A percentile compares a stretch with the other conserved stretches of the same genome.
Evolutionary conservation across 2,329 filamentous ascomycete genomes (phyloP).

Genomic region (Xylariomycetidae sp.): DNA sequence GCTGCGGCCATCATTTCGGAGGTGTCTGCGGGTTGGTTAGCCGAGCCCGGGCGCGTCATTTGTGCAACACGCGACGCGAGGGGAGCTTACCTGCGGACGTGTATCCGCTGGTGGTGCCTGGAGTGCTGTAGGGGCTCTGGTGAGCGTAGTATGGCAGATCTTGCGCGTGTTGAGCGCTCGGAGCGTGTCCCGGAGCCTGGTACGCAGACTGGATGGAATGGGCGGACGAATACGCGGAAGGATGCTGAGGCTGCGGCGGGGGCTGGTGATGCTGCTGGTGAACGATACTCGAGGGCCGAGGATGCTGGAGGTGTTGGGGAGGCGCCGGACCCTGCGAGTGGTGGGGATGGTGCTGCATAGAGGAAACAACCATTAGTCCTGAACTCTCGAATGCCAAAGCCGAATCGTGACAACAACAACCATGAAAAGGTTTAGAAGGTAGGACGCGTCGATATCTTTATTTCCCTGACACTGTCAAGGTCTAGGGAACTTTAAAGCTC

Average conservation of each 20-base stretch:
- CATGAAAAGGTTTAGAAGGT: conserved; percentile 34
- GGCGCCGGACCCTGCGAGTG: conserved; percentile 65
- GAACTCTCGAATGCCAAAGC: conserved; percentile 22
- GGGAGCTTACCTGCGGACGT: conserved; percentile 70
- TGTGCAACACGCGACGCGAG: conserved; percentile 5
- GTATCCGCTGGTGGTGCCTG: conserved; percentile 76
- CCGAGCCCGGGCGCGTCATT: conserved; percentile 3
- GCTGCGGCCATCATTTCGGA: conserved; percentile 63
- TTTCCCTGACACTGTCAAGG: conserved; percentile 41
- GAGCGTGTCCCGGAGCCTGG: conserved; percentile 57
- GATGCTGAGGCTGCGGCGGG: conserved; percentile 52
- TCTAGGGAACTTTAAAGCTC: conserved; percentile 35
- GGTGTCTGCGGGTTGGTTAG: conserved; percentile 38
- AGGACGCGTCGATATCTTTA: conserved; percentile 46
- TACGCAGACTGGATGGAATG: conserved; percentile 63
- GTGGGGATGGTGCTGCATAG: conserved; percentile 71
- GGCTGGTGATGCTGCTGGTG: conserved; percentile 67
- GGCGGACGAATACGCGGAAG: conserved; percentile 61
- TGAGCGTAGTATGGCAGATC: conserved; percentile 75
- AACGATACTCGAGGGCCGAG: conserved; percentile 65
- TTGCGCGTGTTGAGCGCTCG: conserved; percentile 55
- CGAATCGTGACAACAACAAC: conserved; percentile 30
- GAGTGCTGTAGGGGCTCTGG: conserved; percentile 75
- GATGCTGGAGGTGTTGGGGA: conserved; percentile 61
- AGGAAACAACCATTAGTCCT: conserved; percentile 54